Evolutionary conservation across 1,139 yeast genomes (phyloP).

Genomic region (Pichia sp.): DNA sequence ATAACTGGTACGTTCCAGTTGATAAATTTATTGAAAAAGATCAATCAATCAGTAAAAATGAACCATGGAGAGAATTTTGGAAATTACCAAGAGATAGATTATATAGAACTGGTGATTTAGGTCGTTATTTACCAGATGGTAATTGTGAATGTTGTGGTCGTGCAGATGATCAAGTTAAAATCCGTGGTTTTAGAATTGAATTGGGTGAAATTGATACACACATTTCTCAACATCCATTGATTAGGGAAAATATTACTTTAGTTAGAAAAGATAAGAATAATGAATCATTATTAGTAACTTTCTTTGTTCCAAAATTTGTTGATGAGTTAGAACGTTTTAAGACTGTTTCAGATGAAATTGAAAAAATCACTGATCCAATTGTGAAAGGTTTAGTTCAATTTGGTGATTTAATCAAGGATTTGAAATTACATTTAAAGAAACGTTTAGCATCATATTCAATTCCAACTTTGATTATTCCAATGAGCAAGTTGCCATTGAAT

Average conservation of each 20-base stretch:
- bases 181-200: slow-evolving; percentile 97
- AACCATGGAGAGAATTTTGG: slow-evolving; percentile 80
- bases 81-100: slow-evolving; percentile 91
- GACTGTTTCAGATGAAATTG: slow-evolving; percentile 36
- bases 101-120: slow-evolving; percentile 95
- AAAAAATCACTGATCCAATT: slow-evolving; percentile 52
- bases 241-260: slow-evolving; percentile 85
- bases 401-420: slow-evolving; percentile 70
- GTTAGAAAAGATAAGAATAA: slow-evolving; percentile 92
- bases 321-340: slow-evolving; percentile 50
- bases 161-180: slow-evolving; percentile 98
- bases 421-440: slow-evolving; percentile 75
- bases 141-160: slow-evolving; percentile 98
- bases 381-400: slow-evolving; percentile 76
- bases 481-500: slow-evolving; percentile 80
- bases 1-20: slow-evolving; percentile 77
- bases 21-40: slow-evolving; percentile 56
- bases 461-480: slow-evolving; percentile 86
- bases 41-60: slow-evolving; percentile 34
- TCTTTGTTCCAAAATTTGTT: slow-evolving; percentile 77
- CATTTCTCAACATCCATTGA: slow-evolving; percentile 83
- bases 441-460: slow-evolving; percentile 91
- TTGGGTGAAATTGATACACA: slow-evolving; percentile 98
- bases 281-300: slow-evolving; percentile 87
- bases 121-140: slow-evolving; percentile 94